These are phyloP conservation scores for Opeltia flavorubescens DNA, from an alignment of 495 filamentous ascomycete species.

Conservation along the genomic window DNA sequence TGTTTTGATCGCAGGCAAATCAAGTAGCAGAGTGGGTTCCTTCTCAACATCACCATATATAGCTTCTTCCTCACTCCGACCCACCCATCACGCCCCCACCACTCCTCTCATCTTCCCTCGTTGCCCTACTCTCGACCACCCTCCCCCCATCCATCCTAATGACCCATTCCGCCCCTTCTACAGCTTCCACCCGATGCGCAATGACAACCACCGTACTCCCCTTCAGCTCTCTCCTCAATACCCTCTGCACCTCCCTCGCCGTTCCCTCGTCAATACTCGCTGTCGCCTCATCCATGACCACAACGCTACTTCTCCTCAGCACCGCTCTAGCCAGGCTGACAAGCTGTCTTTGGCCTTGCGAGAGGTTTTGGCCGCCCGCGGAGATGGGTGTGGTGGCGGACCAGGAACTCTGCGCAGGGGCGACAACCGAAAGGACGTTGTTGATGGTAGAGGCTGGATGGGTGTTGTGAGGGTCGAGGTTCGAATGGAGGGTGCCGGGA, in stretches of 20 bases:
- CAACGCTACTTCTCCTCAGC: slow-evolving; percentile 33
- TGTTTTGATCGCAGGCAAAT: no score
- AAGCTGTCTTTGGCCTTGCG: slow-evolving; percentile 50
- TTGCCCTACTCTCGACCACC: slow-evolving; percentile 25
- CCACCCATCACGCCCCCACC: background rate
- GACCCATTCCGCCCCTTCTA: slow-evolving; percentile 61
- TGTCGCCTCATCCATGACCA: slow-evolving; percentile 55
- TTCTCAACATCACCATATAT: no score
- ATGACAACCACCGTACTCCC: slow-evolving; percentile 77
- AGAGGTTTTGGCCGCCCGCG: slow-evolving; percentile 30
- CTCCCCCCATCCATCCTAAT: slow-evolving; percentile 55
- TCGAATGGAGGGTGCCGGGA: slow-evolving; percentile 30
- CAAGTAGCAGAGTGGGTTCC: no score
- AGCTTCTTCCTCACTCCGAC: background rate
- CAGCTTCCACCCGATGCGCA: slow-evolving; percentile 69
- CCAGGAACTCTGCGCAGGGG: no score
- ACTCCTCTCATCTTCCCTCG: slow-evolving; percentile 3
- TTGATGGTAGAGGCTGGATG: slow-evolving; percentile 27
- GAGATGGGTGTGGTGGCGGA: no score
- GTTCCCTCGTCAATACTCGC: slow-evolving; percentile 71
- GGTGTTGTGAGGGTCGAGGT: slow-evolving; percentile 28
- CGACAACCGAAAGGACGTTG: slow-evolving; percentile 32
- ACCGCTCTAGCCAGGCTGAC: slow-evolving; percentile 49
- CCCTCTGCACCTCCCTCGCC: slow-evolving; percentile 59
- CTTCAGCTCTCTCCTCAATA: slow-evolving; percentile 59